Evolutionary conservation across 78 protist species (phyloP).

Genomic region (Dictyostelium firmibasis): DNA sequence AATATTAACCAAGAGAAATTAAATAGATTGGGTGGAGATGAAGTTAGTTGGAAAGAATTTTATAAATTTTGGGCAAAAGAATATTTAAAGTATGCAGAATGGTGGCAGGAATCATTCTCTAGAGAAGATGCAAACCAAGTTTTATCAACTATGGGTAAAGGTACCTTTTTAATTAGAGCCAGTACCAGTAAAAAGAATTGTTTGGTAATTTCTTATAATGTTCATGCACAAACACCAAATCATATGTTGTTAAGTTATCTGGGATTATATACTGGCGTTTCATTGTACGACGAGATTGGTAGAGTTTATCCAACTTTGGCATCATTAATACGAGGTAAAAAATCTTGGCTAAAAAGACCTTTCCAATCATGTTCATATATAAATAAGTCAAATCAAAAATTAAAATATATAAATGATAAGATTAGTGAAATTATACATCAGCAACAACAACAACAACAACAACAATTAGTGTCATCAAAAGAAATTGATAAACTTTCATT

Average conservation of each 20-base stretch:
- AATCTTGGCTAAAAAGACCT: conserved; percentile 53
- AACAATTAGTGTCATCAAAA: neutral
- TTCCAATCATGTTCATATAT: neutral
- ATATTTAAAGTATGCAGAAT: conserved; percentile 48
- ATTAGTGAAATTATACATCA: neutral
- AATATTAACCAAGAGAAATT: conserved; percentile 11
- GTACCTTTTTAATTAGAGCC: conserved; percentile 43
- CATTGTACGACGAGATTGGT: conserved; percentile 52
- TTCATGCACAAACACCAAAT: conserved; percentile 31
- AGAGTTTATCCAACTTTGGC: conserved; percentile 64
- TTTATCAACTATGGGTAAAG: conserved; percentile 44
- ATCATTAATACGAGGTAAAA: conserved; percentile 39
- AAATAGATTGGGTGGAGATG: neutral
- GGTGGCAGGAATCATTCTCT: conserved; percentile 49
- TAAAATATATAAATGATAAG: neutral
- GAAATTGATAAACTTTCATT: conserved; percentile 14
- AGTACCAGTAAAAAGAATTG: conserved; percentile 45
- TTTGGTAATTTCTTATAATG: conserved; percentile 66
- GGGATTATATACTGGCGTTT: conserved; percentile 57
- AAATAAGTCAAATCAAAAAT: conserved; percentile 26
- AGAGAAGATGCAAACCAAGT: conserved; percentile 34
- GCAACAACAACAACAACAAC: neutral
- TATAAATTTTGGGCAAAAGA: conserved; percentile 61
- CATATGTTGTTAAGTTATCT: conserved; percentile 61
- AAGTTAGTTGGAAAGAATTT: conserved; percentile 59